Conservation (phyloP, 768 basidiomycete genomes). For the Thelephora aurantiotincta region DNA sequence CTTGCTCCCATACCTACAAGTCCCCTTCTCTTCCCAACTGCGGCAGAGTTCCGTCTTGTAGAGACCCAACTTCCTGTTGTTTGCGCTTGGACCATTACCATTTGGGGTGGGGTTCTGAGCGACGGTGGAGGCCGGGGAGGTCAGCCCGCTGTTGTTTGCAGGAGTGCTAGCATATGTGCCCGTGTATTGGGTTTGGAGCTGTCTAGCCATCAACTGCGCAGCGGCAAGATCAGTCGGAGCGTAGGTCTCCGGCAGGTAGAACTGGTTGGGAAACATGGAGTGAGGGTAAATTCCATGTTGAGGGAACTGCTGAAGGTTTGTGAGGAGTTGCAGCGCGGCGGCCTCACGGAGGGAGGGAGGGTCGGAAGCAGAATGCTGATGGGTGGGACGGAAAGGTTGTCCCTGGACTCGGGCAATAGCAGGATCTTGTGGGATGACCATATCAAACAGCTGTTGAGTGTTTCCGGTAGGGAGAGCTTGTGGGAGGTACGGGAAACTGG, state of each 20-base stretch:
- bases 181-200: conserved; percentile 36
- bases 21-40: conserved; percentile 87
- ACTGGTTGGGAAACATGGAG: conserved; percentile 58
- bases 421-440: conserved; percentile 56
- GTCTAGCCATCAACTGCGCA: conserved; percentile 41
- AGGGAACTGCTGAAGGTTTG: conserved; percentile 40
- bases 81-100: conserved; percentile 67
- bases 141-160: conserved; percentile 4
- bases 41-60: conserved; percentile 87
- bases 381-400: conserved; percentile 61
- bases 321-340: conserved; percentile 41
- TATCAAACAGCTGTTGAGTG: conserved; percentile 68
- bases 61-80: conserved; percentile 79
- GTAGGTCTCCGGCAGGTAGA: conserved; percentile 49
- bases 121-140: conserved; percentile 1
- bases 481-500: conserved; percentile 27
- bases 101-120: conserved; percentile 6
- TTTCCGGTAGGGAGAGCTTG: conserved; percentile 56
- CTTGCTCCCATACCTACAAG: conserved; percentile 75
- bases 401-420: conserved; percentile 68
- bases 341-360: conserved; percentile 66
- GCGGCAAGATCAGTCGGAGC: conserved; percentile 33
- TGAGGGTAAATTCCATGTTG: conserved; percentile 44
- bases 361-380: conserved; percentile 77
- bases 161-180: conserved; percentile 31